These are phyloP conservation scores for Lasiosphaeris hirsuta DNA, from an alignment of 495 filamentous ascomycete genomes.

Conservation along the genomic window DNA sequence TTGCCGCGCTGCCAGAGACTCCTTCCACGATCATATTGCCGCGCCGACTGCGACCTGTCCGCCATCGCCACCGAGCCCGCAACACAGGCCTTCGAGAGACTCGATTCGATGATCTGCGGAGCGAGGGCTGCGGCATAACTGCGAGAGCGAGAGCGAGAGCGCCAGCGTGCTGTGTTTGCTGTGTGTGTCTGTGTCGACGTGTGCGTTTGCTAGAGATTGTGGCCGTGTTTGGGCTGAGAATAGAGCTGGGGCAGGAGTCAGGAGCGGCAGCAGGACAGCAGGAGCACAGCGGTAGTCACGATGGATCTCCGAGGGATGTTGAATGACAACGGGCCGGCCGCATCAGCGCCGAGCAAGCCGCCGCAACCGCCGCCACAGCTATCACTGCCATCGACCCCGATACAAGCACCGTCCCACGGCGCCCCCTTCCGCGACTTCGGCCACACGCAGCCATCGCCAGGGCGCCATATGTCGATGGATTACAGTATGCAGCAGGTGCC, in stretches of 20 bases:
- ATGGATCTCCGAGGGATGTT: slow-evolving; percentile 60
- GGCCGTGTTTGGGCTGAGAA: no score
- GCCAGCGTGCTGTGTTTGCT: background rate
- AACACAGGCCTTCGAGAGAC: background rate
- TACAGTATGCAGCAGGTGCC: slow-evolving; percentile 26
- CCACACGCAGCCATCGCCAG: slow-evolving; percentile 42
- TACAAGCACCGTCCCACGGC: slow-evolving; percentile 37
- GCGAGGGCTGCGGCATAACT: slow-evolving; percentile 10
- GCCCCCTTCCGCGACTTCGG: slow-evolving; percentile 46
- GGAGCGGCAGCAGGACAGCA: slow-evolving; percentile 1
- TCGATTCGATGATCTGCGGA: slow-evolving; percentile 17
- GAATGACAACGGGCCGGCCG: slow-evolving; percentile 39
- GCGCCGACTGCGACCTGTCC: slow-evolving; percentile 4
- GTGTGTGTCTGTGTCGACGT: no score
- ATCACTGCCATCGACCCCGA: slow-evolving; percentile 46
- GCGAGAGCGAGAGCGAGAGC: slow-evolving; percentile 4
- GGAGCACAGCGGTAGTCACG: slow-evolving; percentile 14
- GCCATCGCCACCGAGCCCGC: background rate
- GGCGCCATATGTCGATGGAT: slow-evolving; percentile 38
- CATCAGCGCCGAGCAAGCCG: slow-evolving; percentile 25
- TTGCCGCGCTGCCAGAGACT: slow-evolving; percentile 11
- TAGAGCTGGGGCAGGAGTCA: background rate
- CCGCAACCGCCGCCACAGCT: slow-evolving; percentile 25
- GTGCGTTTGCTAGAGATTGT: no score
- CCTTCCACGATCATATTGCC: slow-evolving; percentile 7